Evolutionary conservation across 2,329 filamentous ascomycete genomes (phyloP).

Genomic region (Beauveria caledonica): DNA sequence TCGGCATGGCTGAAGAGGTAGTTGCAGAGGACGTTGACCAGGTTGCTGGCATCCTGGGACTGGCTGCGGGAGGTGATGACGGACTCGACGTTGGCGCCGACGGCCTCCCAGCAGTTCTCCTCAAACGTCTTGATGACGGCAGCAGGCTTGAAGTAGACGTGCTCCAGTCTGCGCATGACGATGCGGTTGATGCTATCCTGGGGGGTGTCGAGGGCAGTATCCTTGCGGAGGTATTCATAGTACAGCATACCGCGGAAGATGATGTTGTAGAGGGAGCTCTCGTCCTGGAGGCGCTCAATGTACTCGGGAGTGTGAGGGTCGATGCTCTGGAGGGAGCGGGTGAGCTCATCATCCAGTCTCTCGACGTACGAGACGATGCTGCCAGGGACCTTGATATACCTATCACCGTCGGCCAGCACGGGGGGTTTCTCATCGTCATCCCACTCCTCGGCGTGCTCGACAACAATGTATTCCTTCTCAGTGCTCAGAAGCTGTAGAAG

Average conservation of each 20-base stretch:
- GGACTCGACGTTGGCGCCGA: conserved; percentile 64
- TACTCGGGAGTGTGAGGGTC: conserved; percentile 98
- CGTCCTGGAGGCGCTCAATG: conserved; percentile 88
- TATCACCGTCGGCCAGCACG: conserved; percentile 61
- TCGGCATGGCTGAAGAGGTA: conserved; percentile 94
- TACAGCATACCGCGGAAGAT: conserved; percentile 85
- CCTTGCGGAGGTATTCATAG: conserved; percentile 70
- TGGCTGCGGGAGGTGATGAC: conserved; percentile 67
- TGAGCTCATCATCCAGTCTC: conserved; percentile 93
- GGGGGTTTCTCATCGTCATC: conserved; percentile 96
- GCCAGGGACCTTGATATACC: conserved; percentile 83
- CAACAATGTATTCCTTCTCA: conserved; percentile 73
- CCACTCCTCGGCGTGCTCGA: conserved; percentile 95
- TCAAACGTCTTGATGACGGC: conserved; percentile 91
- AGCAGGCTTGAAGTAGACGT: conserved; percentile 98
- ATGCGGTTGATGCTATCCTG: conserved; percentile 90
- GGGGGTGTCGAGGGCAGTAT: conserved; percentile 59
- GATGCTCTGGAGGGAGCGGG: conserved; percentile 91
- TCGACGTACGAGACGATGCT: conserved; percentile 93
- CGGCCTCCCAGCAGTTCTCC: conserved; percentile 83
- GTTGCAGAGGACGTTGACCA: conserved; percentile 84
- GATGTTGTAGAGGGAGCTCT: conserved; percentile 83
- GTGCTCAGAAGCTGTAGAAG: conserved; percentile 73
- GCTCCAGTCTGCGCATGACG: conserved; percentile 88
- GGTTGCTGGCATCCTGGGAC: conserved; percentile 58